phyloP scores from a whole-genome alignment of 768 basidiomycete genomes.

The Hydnum rufescens region DNA sequence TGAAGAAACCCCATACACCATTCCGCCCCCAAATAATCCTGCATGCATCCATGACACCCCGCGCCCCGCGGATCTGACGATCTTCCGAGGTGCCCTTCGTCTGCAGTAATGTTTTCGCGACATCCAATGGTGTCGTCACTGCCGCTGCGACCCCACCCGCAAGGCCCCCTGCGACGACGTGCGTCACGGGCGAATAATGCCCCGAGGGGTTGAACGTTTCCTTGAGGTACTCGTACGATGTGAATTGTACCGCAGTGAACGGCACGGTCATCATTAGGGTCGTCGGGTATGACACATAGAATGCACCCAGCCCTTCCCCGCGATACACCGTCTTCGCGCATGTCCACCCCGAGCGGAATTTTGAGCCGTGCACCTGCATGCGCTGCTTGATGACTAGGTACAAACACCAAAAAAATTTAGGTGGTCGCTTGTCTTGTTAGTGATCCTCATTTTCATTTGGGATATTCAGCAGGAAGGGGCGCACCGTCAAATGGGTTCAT shows the following conservation, averaged over 20 bases:
- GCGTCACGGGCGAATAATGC: conserved; percentile 81
- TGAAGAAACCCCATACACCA: conserved; percentile 63
- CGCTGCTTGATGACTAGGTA: conserved; percentile 89
- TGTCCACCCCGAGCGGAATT: conserved; percentile 70
- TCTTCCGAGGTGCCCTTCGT: conserved; percentile 85
- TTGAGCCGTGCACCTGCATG: conserved; percentile 92
- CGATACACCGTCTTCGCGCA: conserved; percentile 72
- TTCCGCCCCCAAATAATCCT: conserved; percentile 74
- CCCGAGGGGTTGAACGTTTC: conserved; percentile 63
- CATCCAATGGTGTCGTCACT: conserved; percentile 90
- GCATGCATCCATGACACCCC: conserved; percentile 76
- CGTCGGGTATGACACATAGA: conserved; percentile 98
- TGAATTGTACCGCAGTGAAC: conserved; percentile 95
- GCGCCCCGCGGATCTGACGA: conserved; percentile 58
- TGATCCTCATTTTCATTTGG: too few species aligned
- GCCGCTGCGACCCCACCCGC: conserved; percentile 91
- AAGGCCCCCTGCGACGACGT: conserved; percentile 78
- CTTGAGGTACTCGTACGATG: conserved; percentile 89
- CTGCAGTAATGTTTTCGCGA: conserved; percentile 92
- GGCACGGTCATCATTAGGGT: conserved; percentile 93
- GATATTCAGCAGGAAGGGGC: too few species aligned
- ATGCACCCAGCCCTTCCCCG: conserved; percentile 71
- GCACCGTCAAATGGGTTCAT: conserved; percentile 99
- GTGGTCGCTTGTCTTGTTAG: neutral
- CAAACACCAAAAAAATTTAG: conserved; percentile 4